These are phyloP conservation scores for Cantharellus cinnabarinus DNA, from an alignment of 768 basidiomycete species.

Conservation along the genomic window DNA sequence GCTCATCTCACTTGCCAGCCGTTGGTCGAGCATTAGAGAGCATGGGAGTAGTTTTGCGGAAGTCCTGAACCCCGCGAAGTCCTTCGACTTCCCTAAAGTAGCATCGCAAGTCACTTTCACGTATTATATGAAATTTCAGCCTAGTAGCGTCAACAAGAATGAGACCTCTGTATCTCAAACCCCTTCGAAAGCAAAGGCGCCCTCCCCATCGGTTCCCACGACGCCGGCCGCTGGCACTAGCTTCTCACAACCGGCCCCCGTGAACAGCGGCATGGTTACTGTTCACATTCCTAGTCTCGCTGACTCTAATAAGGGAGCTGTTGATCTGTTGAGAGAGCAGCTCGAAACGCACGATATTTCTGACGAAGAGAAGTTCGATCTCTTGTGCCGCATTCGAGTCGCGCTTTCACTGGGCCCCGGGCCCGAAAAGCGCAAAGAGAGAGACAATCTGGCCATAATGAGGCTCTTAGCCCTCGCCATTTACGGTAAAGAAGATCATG, in stretches of 20 bases:
- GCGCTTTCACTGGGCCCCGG: slow-evolving; percentile 46
- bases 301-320: slow-evolving; percentile 39
- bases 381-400: slow-evolving; percentile 68
- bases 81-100: slow-evolving; percentile 46
- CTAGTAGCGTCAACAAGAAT: background rate
- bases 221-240: slow-evolving; percentile 11
- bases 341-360: slow-evolving; percentile 50
- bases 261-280: slow-evolving; percentile 28
- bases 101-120: slow-evolving; percentile 63
- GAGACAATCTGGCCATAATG: slow-evolving; percentile 61
- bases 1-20: slow-evolving; percentile 62
- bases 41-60: slow-evolving; percentile 58
- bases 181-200: background rate
- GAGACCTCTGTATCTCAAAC: background rate
- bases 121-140: slow-evolving; percentile 40
- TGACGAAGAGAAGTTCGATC: slow-evolving; percentile 67
- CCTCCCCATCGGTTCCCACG: slow-evolving; percentile 16
- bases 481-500: slow-evolving; percentile 22
- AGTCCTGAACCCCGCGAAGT: slow-evolving; percentile 32
- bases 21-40: slow-evolving; percentile 69
- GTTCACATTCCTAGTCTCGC: slow-evolving; percentile 42
- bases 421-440: slow-evolving; percentile 21
- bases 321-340: slow-evolving; percentile 57
- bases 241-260: slow-evolving; percentile 10
- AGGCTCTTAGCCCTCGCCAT: slow-evolving; percentile 78